Conservation (phyloP, 306 rosid genomes). For the Alnus glutinosa region DNA sequence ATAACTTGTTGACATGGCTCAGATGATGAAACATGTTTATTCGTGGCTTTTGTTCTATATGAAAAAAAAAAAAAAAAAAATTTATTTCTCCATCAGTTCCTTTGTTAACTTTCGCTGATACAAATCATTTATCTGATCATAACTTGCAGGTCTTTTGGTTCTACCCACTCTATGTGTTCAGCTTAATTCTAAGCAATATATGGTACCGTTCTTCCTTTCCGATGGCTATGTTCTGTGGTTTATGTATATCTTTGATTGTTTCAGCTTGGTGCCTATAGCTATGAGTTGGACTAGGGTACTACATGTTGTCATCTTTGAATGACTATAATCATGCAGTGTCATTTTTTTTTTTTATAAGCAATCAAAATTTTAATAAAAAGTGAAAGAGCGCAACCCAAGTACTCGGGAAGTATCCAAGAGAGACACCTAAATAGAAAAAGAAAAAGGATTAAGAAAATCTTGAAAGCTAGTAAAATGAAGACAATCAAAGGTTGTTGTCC, state of each 20-base stretch:
- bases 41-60: background rate
- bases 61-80: background rate
- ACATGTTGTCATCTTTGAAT: slow-evolving; percentile 8
- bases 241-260: background rate
- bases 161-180: slow-evolving; percentile 80
- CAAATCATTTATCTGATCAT: slow-evolving; percentile 17
- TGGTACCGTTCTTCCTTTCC: slow-evolving; percentile 54
- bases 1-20: background rate
- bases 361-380: too few relatives aligned
- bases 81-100: slow-evolving; percentile 6
- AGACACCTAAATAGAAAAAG: too few relatives aligned
- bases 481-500: too few relatives aligned
- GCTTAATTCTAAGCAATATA: slow-evolving; percentile 75
- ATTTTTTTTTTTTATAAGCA: too few relatives aligned
- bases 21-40: background rate
- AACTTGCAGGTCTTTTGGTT: slow-evolving; percentile 77
- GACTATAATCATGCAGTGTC: background rate
- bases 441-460: too few relatives aligned
- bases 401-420: too few relatives aligned
- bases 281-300: background rate
- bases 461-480: too few relatives aligned
- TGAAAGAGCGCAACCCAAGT: too few relatives aligned
- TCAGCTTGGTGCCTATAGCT: slow-evolving; percentile 4
- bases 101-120: slow-evolving; percentile 17
- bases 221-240: slow-evolving; percentile 13